These are phyloP conservation scores for Guadua angustifolia DNA, from an alignment of 176 grass and related monocot genomes.

Conservation along the genomic window DNA sequence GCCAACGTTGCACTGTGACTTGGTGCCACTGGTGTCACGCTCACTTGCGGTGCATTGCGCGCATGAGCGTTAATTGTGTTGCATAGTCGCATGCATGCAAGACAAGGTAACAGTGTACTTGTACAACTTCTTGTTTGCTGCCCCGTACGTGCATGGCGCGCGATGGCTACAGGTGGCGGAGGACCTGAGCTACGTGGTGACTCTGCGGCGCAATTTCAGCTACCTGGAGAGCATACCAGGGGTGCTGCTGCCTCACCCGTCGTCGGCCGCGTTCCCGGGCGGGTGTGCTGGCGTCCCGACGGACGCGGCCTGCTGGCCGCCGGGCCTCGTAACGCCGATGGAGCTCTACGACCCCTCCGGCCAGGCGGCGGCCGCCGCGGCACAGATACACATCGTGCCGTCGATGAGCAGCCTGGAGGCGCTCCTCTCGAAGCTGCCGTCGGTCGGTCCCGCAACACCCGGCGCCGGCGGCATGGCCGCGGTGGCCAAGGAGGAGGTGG, in stretches of 20 bases:
- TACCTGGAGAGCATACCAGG: constrained; percentile 95
- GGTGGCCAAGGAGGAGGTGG: constrained; percentile 23
- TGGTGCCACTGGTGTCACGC: neutral
- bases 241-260: constrained; percentile 85
- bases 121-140: neutral
- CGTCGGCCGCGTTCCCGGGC: constrained; percentile 59
- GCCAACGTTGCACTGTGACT: neutral
- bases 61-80: neutral
- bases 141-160: neutral
- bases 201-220: constrained; percentile 75
- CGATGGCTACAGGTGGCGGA: constrained; percentile 59
- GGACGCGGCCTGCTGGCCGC: constrained; percentile 31
- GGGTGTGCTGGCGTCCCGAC: neutral
- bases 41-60: constrained; percentile 11
- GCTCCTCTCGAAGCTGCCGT: constrained; percentile 78
- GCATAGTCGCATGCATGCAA: constrained; percentile 13
- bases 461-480: neutral
- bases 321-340: constrained; percentile 40
- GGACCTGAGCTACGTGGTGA: constrained; percentile 77
- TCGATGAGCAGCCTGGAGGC: constrained; percentile 88
- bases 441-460: constrained; percentile 20
- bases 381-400: constrained; percentile 59
- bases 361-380: neutral
- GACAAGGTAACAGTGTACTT: neutral
- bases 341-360: constrained; percentile 65